A percentile compares a stretch with the other conserved stretches of the same genome.
These are phyloP conservation scores for Aspergillus indologenus DNA, from an alignment of 495 filamentous ascomycete genomes.

Conservation along the genomic window DNA sequence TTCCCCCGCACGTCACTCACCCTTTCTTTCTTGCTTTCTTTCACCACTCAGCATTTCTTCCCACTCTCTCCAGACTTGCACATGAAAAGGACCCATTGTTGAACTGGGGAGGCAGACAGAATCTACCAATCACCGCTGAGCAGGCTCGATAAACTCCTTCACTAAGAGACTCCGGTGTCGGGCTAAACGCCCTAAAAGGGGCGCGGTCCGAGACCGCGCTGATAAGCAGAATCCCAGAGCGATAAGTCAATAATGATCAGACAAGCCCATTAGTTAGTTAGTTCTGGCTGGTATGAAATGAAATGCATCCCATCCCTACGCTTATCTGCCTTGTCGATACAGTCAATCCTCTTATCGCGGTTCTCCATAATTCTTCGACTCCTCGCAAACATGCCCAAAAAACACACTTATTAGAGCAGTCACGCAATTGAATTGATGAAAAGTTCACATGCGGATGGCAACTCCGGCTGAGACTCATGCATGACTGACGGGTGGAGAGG, in stretches of 20 bases:
- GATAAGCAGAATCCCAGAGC: slow-evolving; percentile 5
- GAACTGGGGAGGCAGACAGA: background rate
- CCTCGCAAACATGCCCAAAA: too few species aligned
- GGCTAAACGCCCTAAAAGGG: background rate
- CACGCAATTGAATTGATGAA: too few species aligned
- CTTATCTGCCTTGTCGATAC: too few species aligned
- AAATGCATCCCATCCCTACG: too few species aligned
- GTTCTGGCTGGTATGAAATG: background rate
- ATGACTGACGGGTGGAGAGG: too few species aligned
- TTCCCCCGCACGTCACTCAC: background rate
- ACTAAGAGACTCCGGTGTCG: slow-evolving; percentile 9
- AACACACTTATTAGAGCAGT: too few species aligned
- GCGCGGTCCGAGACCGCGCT: slow-evolving; percentile 16
- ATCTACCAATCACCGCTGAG: background rate
- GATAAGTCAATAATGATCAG: background rate
- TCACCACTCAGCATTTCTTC: background rate
- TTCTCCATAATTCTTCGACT: too few species aligned
- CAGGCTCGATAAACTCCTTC: slow-evolving; percentile 1
- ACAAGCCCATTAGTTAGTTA: background rate
- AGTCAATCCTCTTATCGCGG: background rate
- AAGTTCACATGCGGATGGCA: too few species aligned
- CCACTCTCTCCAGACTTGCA: background rate
- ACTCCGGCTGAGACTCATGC: too few species aligned
- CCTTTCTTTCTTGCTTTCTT: background rate
- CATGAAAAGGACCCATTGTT: background rate